Evolutionary conservation across 2,329 filamentous ascomycete species (phyloP).

Genomic region (Metarhizium rileyi): DNA sequence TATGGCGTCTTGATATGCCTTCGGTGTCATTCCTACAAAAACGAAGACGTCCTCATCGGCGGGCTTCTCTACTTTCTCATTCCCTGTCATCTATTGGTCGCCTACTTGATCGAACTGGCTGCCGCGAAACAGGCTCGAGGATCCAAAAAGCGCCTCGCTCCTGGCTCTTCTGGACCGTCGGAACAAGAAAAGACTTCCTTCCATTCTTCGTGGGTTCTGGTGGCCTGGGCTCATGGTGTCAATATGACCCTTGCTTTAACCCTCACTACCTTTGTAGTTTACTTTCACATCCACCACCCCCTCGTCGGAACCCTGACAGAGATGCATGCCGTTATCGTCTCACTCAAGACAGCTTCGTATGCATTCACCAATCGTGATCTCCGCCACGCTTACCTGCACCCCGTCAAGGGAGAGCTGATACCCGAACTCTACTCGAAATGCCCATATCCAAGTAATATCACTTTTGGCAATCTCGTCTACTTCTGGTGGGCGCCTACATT

Average conservation of each 20-base stretch:
- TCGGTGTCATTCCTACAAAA: constrained; percentile 77
- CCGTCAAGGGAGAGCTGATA: constrained; percentile 56
- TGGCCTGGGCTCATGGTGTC: constrained; percentile 70
- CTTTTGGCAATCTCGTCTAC: constrained; percentile 76
- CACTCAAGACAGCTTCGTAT: constrained; percentile 93
- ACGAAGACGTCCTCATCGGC: constrained; percentile 66
- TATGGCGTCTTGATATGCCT: constrained; percentile 94
- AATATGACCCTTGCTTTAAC: constrained; percentile 76
- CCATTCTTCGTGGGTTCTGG: constrained; percentile 65
- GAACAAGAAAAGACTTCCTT: constrained; percentile 57
- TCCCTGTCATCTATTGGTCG: constrained; percentile 81
- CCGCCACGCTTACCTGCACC: constrained; percentile 80
- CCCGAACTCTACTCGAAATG: constrained; percentile 75
- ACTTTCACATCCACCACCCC: constrained; percentile 85
- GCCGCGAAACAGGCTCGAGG: constrained; percentile 71
- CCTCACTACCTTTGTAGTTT: constrained; percentile 77
- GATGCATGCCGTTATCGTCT: constrained; percentile 87
- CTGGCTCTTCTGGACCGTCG: constrained; percentile 33
- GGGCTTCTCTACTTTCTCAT: constrained; percentile 75
- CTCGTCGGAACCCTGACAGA: constrained; percentile 87
- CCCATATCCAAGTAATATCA: constrained; percentile 87
- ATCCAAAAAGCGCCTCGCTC: constrained; percentile 45
- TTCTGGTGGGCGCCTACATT: constrained; percentile 98
- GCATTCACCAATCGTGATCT: constrained; percentile 95
- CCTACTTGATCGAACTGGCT: constrained; percentile 78